Percentiles rank a stretch among this genome's conserved stretches.
Conservation (phyloP, 805 yeast genomes). For the Kodamaea hsintzibuensis region DNA sequence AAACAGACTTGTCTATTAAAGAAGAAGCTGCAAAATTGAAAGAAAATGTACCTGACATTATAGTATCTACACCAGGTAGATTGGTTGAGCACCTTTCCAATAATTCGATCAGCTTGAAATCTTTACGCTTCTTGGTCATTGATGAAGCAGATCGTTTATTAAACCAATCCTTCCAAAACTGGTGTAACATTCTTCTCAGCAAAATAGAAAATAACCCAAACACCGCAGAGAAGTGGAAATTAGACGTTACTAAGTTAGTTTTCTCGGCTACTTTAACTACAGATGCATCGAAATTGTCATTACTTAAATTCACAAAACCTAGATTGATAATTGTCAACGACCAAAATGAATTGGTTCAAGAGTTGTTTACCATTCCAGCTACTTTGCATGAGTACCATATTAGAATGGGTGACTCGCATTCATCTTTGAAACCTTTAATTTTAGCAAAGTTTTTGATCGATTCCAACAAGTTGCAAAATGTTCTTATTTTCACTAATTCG, state of each 20-base stretch:
- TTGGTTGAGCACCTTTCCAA: constrained; percentile 69
- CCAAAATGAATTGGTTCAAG: constrained; percentile 45
- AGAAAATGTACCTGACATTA: constrained; percentile 58
- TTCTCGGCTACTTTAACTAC: constrained; percentile 94
- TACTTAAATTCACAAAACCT: constrained; percentile 70
- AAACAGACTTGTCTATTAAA: constrained; percentile 50
- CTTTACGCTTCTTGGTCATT: constrained; percentile 62
- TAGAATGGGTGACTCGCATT: constrained; percentile 37
- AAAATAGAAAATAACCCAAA: constrained; percentile 29
- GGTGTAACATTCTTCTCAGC: constrained; percentile 65
- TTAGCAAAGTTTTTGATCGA: constrained; percentile 54
- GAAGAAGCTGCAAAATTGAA: constrained; percentile 62
- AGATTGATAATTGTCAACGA: constrained; percentile 72
- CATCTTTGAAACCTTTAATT: constrained; percentile 70
- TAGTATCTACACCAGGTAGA: constrained; percentile 78
- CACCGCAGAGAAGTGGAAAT: constrained; percentile 33
- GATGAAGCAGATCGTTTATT: constrained; percentile 84
- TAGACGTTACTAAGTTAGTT: constrained; percentile 60
- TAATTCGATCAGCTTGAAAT: constrained; percentile 45
- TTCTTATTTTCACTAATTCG: constrained; percentile 67
- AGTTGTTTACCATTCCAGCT: constrained; percentile 62
- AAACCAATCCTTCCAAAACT: constrained; percentile 90
- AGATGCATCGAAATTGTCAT: constrained; percentile 82
- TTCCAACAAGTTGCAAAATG: constrained; percentile 37
- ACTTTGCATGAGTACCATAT: constrained; percentile 48